Conservation (phyloP, 352 stramenopile genomes). For the Pythium brachiatum region DNA sequence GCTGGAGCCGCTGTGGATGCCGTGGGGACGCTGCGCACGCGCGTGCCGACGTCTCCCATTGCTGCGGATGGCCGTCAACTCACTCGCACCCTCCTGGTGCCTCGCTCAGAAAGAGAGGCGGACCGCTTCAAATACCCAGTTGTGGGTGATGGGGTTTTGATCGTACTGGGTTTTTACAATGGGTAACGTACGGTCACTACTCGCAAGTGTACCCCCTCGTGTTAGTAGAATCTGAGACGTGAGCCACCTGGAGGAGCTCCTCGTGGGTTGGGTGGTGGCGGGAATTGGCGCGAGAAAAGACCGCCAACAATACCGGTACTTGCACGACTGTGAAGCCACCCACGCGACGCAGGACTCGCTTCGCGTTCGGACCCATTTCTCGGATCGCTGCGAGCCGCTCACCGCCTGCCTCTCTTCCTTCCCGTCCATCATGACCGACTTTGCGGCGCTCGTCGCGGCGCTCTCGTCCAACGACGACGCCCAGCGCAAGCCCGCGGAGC, state of each 20-base stretch:
- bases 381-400: neutral
- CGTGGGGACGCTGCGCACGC: constrained; percentile 1
- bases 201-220: neutral
- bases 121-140: constrained; percentile 1
- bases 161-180: neutral
- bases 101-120: constrained; percentile 9
- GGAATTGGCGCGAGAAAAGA: constrained; percentile 10
- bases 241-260: constrained; percentile 10
- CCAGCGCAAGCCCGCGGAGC: constrained; percentile 69
- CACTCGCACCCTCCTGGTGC: neutral
- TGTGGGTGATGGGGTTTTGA: neutral
- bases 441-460: constrained; percentile 64
- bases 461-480: constrained; percentile 77
- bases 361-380: constrained; percentile 9
- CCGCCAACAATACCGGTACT: neutral
- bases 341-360: too few relatives aligned
- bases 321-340: neutral
- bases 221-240: constrained; percentile 5
- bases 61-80: neutral
- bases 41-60: constrained; percentile 3
- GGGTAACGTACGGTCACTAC: neutral
- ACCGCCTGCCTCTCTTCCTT: neutral
- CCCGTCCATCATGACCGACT: constrained; percentile 54
- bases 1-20: neutral
- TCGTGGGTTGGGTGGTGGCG: constrained; percentile 17